These are phyloP conservation scores for Hypoxylon sp. DNA, from an alignment of 2,329 filamentous ascomycete species.

Conservation along the genomic window DNA sequence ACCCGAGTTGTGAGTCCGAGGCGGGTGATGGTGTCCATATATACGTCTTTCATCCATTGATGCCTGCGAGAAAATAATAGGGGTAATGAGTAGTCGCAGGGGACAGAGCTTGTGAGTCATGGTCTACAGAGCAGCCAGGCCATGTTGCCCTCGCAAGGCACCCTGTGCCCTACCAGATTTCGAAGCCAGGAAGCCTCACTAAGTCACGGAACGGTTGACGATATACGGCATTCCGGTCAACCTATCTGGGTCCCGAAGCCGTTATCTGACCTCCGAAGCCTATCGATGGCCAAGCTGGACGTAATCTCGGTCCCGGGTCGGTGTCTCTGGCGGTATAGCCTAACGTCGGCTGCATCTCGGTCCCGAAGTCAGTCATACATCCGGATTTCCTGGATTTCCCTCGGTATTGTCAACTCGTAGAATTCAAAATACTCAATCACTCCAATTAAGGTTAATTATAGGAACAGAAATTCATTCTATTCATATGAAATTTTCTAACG, in stretches of 20 bases:
- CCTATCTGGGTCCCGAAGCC: neutral
- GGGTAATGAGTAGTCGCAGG: neutral
- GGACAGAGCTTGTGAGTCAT: neutral
- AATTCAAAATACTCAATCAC: too few species aligned
- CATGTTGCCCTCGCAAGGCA: neutral
- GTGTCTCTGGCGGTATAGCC: neutral
- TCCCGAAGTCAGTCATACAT: neutral
- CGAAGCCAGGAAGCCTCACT: neutral
- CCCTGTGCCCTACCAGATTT: neutral
- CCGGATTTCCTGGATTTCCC: too few species aligned
- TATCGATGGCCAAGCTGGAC: neutral
- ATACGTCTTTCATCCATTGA: neutral
- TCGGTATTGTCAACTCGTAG: neutral
- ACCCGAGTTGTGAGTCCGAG: too few species aligned
- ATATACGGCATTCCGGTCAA: neutral
- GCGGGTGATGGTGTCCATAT: neutral
- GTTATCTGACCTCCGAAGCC: neutral
- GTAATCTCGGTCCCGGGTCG: neutral
- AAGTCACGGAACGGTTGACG: neutral
- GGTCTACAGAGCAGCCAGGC: neutral
- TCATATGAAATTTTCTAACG: slow-evolving; percentile 12
- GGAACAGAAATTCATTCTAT: slow-evolving; percentile 20
- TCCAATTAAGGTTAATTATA: neutral
- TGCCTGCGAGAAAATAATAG: neutral
- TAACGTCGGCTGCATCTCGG: too few species aligned